These are phyloP conservation scores for Fusarium liriodendri DNA, from an alignment of 2,329 filamentous ascomycete genomes.

Conservation along the genomic window DNA sequence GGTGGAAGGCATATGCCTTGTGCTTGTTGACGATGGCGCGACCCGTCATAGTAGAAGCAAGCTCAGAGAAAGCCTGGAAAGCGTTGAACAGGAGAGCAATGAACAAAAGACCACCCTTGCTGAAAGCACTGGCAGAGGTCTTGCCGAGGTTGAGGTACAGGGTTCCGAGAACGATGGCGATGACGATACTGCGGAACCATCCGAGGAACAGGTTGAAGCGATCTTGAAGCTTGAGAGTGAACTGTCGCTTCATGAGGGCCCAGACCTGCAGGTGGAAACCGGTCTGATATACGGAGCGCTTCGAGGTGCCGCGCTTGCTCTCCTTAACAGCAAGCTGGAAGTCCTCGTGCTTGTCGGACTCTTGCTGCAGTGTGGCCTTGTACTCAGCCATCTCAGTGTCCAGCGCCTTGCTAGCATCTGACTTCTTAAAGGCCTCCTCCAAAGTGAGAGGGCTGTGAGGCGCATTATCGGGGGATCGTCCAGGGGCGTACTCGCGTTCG, in stretches of 20 bases:
- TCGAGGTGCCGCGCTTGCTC: constrained; percentile 80
- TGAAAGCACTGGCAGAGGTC: constrained; percentile 78
- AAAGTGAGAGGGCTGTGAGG: constrained; percentile 77
- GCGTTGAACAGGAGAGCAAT: constrained; percentile 85
- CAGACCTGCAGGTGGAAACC: constrained; percentile 86
- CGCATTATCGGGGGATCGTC: constrained; percentile 72
- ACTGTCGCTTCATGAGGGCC: constrained; percentile 86
- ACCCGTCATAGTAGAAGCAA: constrained; percentile 80
- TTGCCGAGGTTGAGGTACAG: constrained; percentile 79
- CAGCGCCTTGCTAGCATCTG: constrained; percentile 66
- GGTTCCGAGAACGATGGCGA: constrained; percentile 83
- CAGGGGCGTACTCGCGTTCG: constrained; percentile 80
- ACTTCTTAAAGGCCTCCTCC: constrained; percentile 76
- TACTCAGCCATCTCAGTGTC: constrained; percentile 76
- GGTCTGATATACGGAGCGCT: constrained; percentile 83
- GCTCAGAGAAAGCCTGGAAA: constrained; percentile 86
- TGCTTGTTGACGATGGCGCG: constrained; percentile 86
- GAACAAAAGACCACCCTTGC: constrained; percentile 84
- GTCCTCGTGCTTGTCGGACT: constrained; percentile 77
- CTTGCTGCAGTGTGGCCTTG: constrained; percentile 69
- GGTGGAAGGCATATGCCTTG: constrained; percentile 83
- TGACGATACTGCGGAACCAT: constrained; percentile 75
- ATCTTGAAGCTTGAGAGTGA: constrained; percentile 87
- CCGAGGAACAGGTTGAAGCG: constrained; percentile 80
- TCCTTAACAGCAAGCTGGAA: constrained; percentile 81